A percentile compares a stretch with the other conserved stretches of the same genome.
Evolutionary conservation across 805 yeast genomes (phyloP).

Genomic region (Schwanniomyces vanrijiae): DNA sequence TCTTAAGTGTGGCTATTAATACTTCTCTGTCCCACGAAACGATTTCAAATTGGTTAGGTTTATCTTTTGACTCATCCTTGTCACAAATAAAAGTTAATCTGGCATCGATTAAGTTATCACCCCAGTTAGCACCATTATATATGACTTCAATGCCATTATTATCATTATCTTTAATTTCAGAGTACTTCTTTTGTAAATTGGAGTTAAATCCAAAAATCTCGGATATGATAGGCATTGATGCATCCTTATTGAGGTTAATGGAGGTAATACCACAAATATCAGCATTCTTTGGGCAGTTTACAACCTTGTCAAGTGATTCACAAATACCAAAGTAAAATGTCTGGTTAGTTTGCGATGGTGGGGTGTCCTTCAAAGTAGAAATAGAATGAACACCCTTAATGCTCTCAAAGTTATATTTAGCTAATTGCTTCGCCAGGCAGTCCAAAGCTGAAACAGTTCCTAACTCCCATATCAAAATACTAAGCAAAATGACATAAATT

Average conservation of each 20-base stretch:
- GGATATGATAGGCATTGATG: slow-evolving; percentile 44
- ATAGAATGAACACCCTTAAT: slow-evolving; percentile 51
- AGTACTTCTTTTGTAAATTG: slow-evolving; percentile 32
- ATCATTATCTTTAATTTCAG: slow-evolving; percentile 27
- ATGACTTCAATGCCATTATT: slow-evolving; percentile 33
- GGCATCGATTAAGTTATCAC: slow-evolving; percentile 52
- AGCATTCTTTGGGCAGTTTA: slow-evolving; percentile 67
- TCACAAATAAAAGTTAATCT: slow-evolving; percentile 50
- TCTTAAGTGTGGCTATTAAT: slow-evolving; percentile 26
- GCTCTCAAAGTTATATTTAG: slow-evolving; percentile 40
- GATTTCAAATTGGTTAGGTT: slow-evolving; percentile 22
- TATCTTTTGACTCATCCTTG: slow-evolving; percentile 17
- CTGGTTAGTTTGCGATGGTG: slow-evolving; percentile 67
- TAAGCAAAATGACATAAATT: neutral
- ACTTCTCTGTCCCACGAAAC: slow-evolving; percentile 37
- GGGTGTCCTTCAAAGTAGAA: slow-evolving; percentile 55
- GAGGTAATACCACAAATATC: slow-evolving; percentile 76
- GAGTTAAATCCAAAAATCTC: slow-evolving; percentile 62
- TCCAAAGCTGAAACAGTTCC: slow-evolving; percentile 6
- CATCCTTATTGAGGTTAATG: slow-evolving; percentile 48
- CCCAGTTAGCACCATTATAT: slow-evolving; percentile 69
- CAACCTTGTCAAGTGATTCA: slow-evolving; percentile 44
- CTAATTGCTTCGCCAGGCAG: slow-evolving; percentile 36
- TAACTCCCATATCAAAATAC: neutral
- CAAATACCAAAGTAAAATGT: slow-evolving; percentile 77